Percentiles rank a stretch among this genome's conserved stretches.
phyloP scores from a whole-genome alignment of 1,139 yeast species.

The Nakaseomyces sp. region DNA sequence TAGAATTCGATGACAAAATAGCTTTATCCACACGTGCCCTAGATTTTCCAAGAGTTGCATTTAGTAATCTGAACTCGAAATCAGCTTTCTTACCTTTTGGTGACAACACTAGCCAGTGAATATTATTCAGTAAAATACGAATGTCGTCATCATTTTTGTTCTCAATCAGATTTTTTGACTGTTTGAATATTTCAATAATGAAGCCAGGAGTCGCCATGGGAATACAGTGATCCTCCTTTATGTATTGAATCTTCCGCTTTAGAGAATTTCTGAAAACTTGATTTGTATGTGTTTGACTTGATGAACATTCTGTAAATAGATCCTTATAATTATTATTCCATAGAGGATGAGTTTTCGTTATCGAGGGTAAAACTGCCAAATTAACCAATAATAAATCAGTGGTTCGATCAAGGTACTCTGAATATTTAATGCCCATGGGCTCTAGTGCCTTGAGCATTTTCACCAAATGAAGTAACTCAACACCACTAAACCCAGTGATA shows the following conservation, averaged over 20 bases:
- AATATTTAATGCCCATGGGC: constrained; percentile 41
- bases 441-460: constrained; percentile 46
- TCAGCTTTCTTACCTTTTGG: constrained; percentile 24
- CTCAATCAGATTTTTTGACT: constrained; percentile 8
- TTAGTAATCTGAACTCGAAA: constrained; percentile 13
- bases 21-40: constrained; percentile 4
- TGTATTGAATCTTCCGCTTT: constrained; percentile 37
- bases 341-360: constrained; percentile 27
- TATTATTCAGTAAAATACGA: constrained; percentile 20
- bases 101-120: constrained; percentile 28
- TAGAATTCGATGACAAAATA: background rate
- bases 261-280: constrained; percentile 28
- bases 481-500: constrained; percentile 75
- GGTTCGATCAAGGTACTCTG: constrained; percentile 44
- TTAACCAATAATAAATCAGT: constrained; percentile 61
- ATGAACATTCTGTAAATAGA: constrained; percentile 17
- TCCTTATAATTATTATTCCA: constrained; percentile 28
- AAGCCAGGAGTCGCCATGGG: constrained; percentile 31
- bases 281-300: constrained; percentile 12
- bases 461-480: constrained; percentile 67
- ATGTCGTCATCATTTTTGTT: constrained; percentile 2
- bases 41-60: background rate
- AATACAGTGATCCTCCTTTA: constrained; percentile 38
- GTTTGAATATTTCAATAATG: constrained; percentile 22
- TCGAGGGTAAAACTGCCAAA: constrained; percentile 34